These are phyloP conservation scores for Colletotrichum sublineola DNA, from an alignment of 2,329 filamentous ascomycete genomes.

Conservation along the genomic window DNA sequence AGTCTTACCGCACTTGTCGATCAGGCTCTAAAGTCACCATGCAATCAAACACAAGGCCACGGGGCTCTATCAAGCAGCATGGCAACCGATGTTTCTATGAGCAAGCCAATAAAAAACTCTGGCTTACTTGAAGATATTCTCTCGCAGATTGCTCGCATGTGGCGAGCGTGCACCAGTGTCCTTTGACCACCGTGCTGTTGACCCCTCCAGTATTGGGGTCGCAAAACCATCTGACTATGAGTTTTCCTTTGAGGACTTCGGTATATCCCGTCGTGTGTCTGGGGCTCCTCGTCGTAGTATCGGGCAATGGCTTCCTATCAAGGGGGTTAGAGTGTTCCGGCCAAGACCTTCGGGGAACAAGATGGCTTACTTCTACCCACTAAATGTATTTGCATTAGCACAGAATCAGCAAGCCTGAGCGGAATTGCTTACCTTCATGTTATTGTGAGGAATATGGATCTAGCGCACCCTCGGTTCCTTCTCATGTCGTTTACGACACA, in stretches of 20 bases:
- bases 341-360: not conserved
- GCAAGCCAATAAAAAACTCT: not conserved
- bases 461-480: conserved; percentile 40
- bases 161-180: conserved; percentile 50
- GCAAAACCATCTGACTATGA: conserved; percentile 47
- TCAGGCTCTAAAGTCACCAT: no score
- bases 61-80: no score
- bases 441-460: conserved; percentile 52
- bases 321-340: not conserved
- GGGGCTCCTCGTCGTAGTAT: conserved; percentile 47
- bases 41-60: no score
- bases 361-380: conserved; percentile 39
- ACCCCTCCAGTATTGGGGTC: conserved; percentile 52
- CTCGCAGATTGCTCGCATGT: conserved; percentile 53
- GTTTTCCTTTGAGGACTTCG: conserved; percentile 33
- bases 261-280: conserved; percentile 31
- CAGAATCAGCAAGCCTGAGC: not conserved
- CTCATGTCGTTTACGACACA: not conserved
- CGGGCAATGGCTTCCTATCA: conserved; percentile 47
- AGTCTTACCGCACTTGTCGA: no score
- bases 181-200: conserved; percentile 49
- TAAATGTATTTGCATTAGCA: not conserved
- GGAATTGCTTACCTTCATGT: conserved; percentile 47
- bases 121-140: conserved; percentile 48
- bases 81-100: not conserved